Evolutionary conservation across 139 green algal species (phyloP).

Genomic region (Dunaliella primolecta): DNA sequence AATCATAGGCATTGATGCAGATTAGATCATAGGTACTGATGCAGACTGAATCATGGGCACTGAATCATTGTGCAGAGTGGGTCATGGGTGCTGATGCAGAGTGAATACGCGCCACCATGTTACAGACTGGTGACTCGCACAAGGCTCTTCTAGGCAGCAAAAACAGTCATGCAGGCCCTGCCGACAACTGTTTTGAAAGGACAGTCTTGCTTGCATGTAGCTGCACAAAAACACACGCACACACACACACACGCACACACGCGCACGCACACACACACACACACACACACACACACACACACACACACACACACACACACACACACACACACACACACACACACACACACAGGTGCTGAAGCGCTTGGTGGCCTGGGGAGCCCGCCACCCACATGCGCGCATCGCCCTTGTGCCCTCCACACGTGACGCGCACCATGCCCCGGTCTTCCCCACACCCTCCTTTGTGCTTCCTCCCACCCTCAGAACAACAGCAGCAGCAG

Average conservation of each 20-base stretch:
- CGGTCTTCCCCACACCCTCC: slow-evolving; percentile 75
- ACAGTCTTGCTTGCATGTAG: no score
- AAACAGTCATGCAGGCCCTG: no score
- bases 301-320: background rate
- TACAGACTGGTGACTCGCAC: no score
- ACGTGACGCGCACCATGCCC: slow-evolving; percentile 65
- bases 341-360: slow-evolving; percentile 42
- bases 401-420: slow-evolving; percentile 77
- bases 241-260: background rate
- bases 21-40: no score
- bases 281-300: background rate
- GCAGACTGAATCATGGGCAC: no score
- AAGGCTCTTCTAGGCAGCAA: no score
- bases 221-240: background rate
- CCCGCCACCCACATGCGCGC: slow-evolving; percentile 27
- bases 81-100: no score
- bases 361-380: slow-evolving; percentile 41
- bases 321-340: background rate
- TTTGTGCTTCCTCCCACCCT: slow-evolving; percentile 32
- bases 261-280: background rate
- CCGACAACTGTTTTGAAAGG: no score
- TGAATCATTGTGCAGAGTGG: no score
- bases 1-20: no score
- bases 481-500: background rate
- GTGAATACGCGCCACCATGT: no score